A percentile compares a stretch with the other conserved stretches of the same genome.
These are phyloP conservation scores for Quercus tomentella DNA, from an alignment of 331 rosid species.

Conservation along the genomic window DNA sequence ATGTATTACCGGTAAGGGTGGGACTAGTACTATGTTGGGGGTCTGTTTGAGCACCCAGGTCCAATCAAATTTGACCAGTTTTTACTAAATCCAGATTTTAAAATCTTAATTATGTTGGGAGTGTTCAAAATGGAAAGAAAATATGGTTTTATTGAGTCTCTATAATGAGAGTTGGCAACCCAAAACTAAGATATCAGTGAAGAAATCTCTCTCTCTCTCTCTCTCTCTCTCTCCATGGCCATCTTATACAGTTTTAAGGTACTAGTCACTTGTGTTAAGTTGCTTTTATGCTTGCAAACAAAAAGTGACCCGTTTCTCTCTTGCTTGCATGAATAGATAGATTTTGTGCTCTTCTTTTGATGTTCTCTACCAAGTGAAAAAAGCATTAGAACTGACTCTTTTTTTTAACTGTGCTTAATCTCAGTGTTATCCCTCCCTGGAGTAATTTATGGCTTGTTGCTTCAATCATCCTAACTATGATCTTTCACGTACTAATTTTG, in stretches of 20 bases:
- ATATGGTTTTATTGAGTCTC: neutral
- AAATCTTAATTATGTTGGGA: too few species aligned
- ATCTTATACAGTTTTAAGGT: neutral
- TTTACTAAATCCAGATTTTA: neutral
- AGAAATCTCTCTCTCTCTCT: neutral
- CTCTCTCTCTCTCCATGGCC: neutral
- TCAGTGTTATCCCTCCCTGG: constrained; percentile 96
- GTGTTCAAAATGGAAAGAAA: neutral
- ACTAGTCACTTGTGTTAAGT: neutral
- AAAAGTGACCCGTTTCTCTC: neutral
- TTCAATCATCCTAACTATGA: constrained; percentile 83
- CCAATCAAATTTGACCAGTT: neutral
- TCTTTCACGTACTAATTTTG: constrained; percentile 77
- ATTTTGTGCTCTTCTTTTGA: neutral
- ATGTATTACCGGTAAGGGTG: neutral
- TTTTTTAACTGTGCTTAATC: constrained; percentile 10
- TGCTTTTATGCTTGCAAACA: neutral
- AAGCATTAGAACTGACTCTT: constrained; percentile 7
- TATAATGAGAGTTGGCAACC: neutral
- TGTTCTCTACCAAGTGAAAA: neutral
- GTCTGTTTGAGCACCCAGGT: neutral
- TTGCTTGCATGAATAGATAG: neutral
- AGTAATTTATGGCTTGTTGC: constrained; percentile 95
- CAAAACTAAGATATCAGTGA: neutral
- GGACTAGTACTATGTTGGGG: too few species aligned